phyloP scores from a whole-genome alignment of 2,329 filamentous ascomycete species.

The Fusarium fracticaudum region DNA sequence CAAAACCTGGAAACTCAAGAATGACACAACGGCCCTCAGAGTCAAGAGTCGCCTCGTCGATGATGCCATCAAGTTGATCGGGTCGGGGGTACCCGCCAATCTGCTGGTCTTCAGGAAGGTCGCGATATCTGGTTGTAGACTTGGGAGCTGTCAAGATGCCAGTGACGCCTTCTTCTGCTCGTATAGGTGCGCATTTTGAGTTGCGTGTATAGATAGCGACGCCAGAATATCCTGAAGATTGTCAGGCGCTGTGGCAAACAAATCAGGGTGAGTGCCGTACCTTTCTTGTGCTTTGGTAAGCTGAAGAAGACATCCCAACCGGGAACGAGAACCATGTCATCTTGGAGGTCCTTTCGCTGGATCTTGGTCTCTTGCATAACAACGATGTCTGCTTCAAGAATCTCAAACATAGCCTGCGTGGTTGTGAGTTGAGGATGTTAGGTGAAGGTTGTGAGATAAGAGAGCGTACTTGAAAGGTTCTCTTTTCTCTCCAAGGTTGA shows the following conservation, averaged over 20 bases:
- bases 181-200: conserved; percentile 82
- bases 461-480: conserved; percentile 69
- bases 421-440: neutral
- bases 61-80: conserved; percentile 68
- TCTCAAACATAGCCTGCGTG: conserved; percentile 87
- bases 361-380: conserved; percentile 98
- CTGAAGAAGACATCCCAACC: conserved; percentile 99
- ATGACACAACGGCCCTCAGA: conserved; percentile 92
- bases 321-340: conserved; percentile 94
- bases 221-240: conserved; percentile 82
- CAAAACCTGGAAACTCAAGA: conserved; percentile 93
- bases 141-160: conserved; percentile 81
- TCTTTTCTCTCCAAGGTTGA: conserved; percentile 80
- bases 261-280: conserved; percentile 52
- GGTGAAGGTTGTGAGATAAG: neutral
- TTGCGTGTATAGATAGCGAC: conserved; percentile 96
- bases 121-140: conserved; percentile 75
- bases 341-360: conserved; percentile 86
- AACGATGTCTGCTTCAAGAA: conserved; percentile 90
- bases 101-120: conserved; percentile 76
- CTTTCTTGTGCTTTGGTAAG: conserved; percentile 92
- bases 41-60: conserved; percentile 80
- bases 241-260: neutral
- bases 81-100: conserved; percentile 89
- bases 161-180: conserved; percentile 92